Percentiles rank a stretch among this genome's conserved stretches.
These are phyloP conservation scores for Aspergillus brasiliensis DNA, from an alignment of 2,329 filamentous ascomycete genomes.

Conservation along the genomic window DNA sequence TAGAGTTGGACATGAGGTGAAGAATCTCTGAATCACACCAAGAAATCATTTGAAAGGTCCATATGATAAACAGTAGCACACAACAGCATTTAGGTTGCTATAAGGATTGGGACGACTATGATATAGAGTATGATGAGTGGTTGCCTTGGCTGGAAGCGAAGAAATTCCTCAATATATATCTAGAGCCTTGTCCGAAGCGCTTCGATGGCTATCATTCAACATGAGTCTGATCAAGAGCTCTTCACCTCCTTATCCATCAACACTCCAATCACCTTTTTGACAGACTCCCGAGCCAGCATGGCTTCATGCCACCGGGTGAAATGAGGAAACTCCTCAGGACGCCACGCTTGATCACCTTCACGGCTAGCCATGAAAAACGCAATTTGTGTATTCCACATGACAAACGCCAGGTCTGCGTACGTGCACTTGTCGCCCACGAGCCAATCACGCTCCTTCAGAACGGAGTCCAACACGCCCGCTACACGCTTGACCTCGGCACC, in stretches of 20 bases:
- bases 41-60: no score
- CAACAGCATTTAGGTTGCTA: no score
- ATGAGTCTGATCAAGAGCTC: neutral
- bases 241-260: neutral
- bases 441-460: neutral
- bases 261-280: neutral
- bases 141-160: no score
- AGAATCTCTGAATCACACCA: no score
- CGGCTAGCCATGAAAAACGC: neutral
- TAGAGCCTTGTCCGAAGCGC: no score
- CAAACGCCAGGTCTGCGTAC: slow-evolving; percentile 2
- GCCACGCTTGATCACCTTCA: slow-evolving; percentile 1
- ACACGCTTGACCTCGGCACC: neutral
- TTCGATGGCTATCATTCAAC: neutral
- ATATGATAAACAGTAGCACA: no score
- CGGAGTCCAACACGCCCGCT: neutral
- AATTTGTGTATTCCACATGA: slow-evolving; percentile 10
- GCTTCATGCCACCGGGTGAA: slow-evolving; percentile 2
- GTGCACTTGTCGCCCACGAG: neutral
- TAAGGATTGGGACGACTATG: no score
- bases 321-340: neutral
- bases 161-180: no score
- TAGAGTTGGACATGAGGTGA: no score
- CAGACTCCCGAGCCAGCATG: neutral
- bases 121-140: no score